Evolutionary conservation across 169 alveolate species (phyloP).

Genomic region (Neospora caninum): DNA sequence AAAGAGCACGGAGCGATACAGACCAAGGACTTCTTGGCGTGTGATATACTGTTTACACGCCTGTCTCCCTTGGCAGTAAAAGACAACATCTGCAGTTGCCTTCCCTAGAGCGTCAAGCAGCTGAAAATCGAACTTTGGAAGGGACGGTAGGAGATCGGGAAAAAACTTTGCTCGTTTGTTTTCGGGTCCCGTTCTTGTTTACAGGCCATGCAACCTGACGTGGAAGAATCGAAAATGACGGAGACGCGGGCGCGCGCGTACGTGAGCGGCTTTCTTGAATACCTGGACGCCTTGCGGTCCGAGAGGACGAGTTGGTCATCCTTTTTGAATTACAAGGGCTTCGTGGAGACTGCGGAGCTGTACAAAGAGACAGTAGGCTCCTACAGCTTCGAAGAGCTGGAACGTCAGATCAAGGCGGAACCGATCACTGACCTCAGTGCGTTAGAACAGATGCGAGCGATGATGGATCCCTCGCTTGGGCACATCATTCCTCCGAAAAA

Average conservation of each 20-base stretch:
- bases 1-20: no score
- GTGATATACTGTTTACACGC: no score
- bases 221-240: background rate
- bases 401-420: constrained; percentile 28
- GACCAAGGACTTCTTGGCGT: no score
- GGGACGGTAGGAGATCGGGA: no score
- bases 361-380: constrained; percentile 39
- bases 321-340: constrained; percentile 34
- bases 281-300: constrained; percentile 43
- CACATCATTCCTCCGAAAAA: background rate
- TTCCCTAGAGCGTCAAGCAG: no score
- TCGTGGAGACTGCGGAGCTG: constrained; percentile 53
- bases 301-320: constrained; percentile 43
- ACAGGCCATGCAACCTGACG: background rate
- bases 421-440: background rate
- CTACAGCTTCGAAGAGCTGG: constrained; percentile 54
- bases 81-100: no score
- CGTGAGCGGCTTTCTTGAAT: constrained; percentile 10
- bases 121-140: no score
- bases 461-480: constrained; percentile 58
- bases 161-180: background rate
- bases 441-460: constrained; percentile 5
- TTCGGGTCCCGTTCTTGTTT: no score
- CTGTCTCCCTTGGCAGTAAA: no score
- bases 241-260: background rate